phyloP scores from a whole-genome alignment of 1,284 basidiomycete genomes.

The Tylopilus microsporus region DNA sequence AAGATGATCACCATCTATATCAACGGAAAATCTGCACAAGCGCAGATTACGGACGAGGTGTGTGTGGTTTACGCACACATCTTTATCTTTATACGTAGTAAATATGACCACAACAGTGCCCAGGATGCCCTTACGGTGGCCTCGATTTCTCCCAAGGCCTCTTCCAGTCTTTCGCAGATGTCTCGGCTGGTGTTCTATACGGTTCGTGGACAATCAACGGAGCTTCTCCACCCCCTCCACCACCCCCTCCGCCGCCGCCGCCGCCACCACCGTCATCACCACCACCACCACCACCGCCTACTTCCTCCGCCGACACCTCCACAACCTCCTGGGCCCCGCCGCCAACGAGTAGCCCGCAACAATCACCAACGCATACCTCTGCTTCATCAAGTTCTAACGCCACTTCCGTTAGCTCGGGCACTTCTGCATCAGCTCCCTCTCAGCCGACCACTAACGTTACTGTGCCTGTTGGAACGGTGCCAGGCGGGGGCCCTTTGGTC shows the following conservation, averaged over 20 bases:
- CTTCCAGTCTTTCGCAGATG: constrained; percentile 43
- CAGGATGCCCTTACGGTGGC: constrained; percentile 42
- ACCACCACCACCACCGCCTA: constrained; percentile 15
- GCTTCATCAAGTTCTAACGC: constrained; percentile 20
- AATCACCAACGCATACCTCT: constrained; percentile 26
- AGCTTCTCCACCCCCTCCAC: constrained; percentile 23
- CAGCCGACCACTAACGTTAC: constrained; percentile 16
- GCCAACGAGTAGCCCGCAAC: constrained; percentile 24
- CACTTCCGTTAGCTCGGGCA: constrained; percentile 12
- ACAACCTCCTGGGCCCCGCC: constrained; percentile 6
- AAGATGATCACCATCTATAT: constrained; percentile 52
- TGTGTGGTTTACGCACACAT: constrained; percentile 15
- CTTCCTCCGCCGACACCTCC: constrained; percentile 11
- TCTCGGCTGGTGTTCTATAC: constrained; percentile 38
- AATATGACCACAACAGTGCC: constrained; percentile 37
- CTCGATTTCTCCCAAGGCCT: constrained; percentile 40
- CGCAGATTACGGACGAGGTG: constrained; percentile 55
- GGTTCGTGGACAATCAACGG: constrained; percentile 40
- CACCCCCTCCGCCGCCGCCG: constrained; percentile 21
- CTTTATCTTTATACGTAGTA: not conserved
- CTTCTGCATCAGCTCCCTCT: constrained; percentile 13
- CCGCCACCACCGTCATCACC: constrained; percentile 21
- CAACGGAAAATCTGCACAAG: constrained; percentile 47
- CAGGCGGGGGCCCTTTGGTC: constrained; percentile 8
- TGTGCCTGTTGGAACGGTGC: constrained; percentile 9